Evolutionary conservation across 129 eudicot species (phyloP).

Genomic region (Arctium lappa): DNA sequence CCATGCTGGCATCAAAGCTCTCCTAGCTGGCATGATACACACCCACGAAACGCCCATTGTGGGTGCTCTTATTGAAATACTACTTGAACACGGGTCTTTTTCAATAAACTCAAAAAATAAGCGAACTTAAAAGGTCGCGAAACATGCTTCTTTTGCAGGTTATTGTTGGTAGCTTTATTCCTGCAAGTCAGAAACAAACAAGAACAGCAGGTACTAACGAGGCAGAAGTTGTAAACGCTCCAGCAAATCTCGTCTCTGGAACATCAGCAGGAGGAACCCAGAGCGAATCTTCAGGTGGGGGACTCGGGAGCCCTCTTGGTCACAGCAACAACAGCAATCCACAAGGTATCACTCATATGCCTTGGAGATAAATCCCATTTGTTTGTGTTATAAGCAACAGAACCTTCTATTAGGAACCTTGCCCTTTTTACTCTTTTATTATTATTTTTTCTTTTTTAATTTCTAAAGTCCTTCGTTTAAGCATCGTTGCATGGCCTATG

Average conservation of each 20-base stretch:
- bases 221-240: conserved; percentile 19
- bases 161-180: conserved; percentile 43
- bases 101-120: background rate
- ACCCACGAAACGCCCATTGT: too few relatives aligned
- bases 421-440: background rate
- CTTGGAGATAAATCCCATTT: conserved; percentile 34
- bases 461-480: conserved; percentile 3
- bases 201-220: conserved; percentile 3
- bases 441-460: background rate
- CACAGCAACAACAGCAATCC: conserved; percentile 34
- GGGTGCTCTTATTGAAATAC: background rate
- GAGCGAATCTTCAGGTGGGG: conserved; percentile 47
- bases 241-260: conserved; percentile 22
- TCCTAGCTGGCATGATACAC: too few relatives aligned
- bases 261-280: conserved; percentile 25
- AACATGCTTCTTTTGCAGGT: conserved; percentile 31
- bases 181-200: conserved; percentile 17
- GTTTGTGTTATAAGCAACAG: conserved; percentile 13
- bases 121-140: background rate
- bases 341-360: conserved; percentile 27
- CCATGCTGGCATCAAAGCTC: too few relatives aligned
- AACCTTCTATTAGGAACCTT: conserved; percentile 10
- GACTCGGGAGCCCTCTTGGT: conserved; percentile 40
- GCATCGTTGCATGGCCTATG: background rate
- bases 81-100: background rate